Evolutionary conservation across 2,329 filamentous ascomycete species (phyloP).

Genomic region (Aspergillus sp.): DNA sequence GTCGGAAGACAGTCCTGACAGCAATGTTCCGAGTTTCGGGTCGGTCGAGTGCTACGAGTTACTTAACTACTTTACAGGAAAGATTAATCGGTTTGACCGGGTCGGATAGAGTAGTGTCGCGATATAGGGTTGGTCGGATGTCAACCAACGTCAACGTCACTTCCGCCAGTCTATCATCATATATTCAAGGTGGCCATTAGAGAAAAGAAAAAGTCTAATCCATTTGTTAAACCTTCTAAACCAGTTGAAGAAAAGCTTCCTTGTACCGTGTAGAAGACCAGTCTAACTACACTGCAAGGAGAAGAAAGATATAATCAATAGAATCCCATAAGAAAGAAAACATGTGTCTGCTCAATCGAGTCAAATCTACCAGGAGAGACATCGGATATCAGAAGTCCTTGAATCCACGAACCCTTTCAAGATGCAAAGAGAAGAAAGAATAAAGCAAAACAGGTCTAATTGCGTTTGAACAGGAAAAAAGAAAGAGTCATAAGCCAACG

Average conservation of each 20-base stretch:
- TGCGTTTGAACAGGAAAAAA: not conserved
- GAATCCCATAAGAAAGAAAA: slow-evolving; percentile 1
- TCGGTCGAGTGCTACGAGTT: too few relatives aligned
- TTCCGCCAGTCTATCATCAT: too few relatives aligned
- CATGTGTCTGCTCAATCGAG: slow-evolving; percentile 4
- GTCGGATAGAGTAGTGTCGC: too few relatives aligned
- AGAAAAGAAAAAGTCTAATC: not conserved
- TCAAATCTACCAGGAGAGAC: not conserved
- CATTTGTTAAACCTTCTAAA: not conserved
- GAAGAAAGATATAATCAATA: slow-evolving; percentile 4
- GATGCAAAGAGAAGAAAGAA: slow-evolving; percentile 4
- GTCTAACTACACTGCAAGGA: not conserved
- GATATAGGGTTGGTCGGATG: too few relatives aligned
- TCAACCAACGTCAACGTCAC: too few relatives aligned
- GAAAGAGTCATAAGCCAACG: slow-evolving; percentile 3
- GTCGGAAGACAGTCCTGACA: too few relatives aligned
- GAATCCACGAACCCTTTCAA: slow-evolving; percentile 3
- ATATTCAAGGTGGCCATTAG: too few relatives aligned
- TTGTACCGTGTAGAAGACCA: too few relatives aligned
- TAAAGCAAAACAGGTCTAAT: slow-evolving; percentile 1
- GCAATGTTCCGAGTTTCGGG: too few relatives aligned
- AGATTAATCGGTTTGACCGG: too few relatives aligned
- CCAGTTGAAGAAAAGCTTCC: not conserved
- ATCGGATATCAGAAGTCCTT: slow-evolving; percentile 11
- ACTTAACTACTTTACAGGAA: too few relatives aligned